Base-by-base conservation (phyloP, 495 filamentous ascomycete genomes). In the Xylaria sp. region DNA sequence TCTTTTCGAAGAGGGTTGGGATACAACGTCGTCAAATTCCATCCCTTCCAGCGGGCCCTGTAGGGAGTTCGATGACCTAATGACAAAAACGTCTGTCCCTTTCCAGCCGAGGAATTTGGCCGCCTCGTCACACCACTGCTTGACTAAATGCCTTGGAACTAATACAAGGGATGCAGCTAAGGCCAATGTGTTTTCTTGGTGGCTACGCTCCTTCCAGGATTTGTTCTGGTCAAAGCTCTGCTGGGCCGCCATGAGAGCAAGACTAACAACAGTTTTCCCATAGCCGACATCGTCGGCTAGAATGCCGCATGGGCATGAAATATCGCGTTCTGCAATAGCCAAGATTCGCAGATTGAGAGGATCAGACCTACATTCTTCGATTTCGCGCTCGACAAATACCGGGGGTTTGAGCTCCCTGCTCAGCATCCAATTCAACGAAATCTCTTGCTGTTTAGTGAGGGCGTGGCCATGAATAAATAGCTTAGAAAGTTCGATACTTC, bases 261-360 rank as follows among this genome's bases (percentile, higher is more conserved):
- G 83, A 1, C 85, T 88, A n/a, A 89, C 85, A 4, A 91, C 88
- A 0, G 93, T 97, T 74, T 97, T 97, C 1, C 93, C 93, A 76
- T 92, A 96, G 12, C 92, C 92, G 52, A 94, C 90, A 63, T 93
- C 85, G 71, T 95, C 91, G 5, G 92, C 92, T 1, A 93, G 82
- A 31, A 96, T 83, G 19, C 93, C 93, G 29, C 93, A 93, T 9
- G 82, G 85, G 66, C 89, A 74, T 11, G 69, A 75, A 43, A 87
- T 80, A 1, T 79, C 59, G 31, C 84, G 86, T 37, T 83, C 81
- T 2, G 88, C 92, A 12, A 80, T 78, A n/a, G 83, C 89, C 72
- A 91, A 84, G 1, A 89, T 85, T 26, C 90, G 87, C 82, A 91
- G 88, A 57, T 87, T 86, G 52, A 94, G 77, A 9, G 86, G 75